phyloP scores from a whole-genome alignment of 768 basidiomycete genomes.

The Boletales sp. region DNA sequence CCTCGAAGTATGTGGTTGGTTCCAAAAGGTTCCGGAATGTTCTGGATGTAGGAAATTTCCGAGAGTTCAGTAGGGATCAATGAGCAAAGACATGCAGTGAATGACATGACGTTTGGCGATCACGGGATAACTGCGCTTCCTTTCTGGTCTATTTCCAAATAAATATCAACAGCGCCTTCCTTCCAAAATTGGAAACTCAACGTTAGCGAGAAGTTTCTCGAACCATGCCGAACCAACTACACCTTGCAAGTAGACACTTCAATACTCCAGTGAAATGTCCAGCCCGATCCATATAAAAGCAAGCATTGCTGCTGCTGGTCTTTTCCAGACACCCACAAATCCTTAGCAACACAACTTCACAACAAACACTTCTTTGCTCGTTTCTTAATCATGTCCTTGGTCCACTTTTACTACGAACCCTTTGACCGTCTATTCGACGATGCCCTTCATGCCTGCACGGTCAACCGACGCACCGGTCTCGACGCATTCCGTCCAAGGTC shows the following conservation, averaged over 20 bases:
- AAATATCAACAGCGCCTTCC: not conserved
- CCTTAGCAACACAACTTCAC: not conserved
- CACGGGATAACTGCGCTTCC: not conserved
- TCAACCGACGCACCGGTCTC: conserved; percentile 6
- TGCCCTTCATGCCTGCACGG: conserved; percentile 3
- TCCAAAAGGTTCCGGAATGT: not conserved
- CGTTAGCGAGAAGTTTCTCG: conserved; percentile 1
- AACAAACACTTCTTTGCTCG: too few relatives aligned
- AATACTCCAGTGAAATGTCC: too few relatives aligned
- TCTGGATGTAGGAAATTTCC: too few relatives aligned
- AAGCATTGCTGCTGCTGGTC: too few relatives aligned
- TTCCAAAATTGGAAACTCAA: conserved; percentile 5
- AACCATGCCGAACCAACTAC: conserved; percentile 4
- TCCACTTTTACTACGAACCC: conserved; percentile 5
- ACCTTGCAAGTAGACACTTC: not conserved
- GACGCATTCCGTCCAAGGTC: conserved; percentile 7
- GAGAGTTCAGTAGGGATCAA: too few relatives aligned
- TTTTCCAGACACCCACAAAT: not conserved
- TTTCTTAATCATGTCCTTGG: not conserved
- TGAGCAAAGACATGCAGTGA: too few relatives aligned
- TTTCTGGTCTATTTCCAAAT: conserved; percentile 1
- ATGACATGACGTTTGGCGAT: too few relatives aligned
- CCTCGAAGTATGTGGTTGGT: not conserved
- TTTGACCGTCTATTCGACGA: conserved; percentile 10
- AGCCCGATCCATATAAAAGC: too few relatives aligned